A percentile compares a stretch with the other conserved stretches of the same genome.
phyloP scores from a whole-genome alignment of 768 basidiomycete genomes.

The Lactifluus subvellereus region DNA sequence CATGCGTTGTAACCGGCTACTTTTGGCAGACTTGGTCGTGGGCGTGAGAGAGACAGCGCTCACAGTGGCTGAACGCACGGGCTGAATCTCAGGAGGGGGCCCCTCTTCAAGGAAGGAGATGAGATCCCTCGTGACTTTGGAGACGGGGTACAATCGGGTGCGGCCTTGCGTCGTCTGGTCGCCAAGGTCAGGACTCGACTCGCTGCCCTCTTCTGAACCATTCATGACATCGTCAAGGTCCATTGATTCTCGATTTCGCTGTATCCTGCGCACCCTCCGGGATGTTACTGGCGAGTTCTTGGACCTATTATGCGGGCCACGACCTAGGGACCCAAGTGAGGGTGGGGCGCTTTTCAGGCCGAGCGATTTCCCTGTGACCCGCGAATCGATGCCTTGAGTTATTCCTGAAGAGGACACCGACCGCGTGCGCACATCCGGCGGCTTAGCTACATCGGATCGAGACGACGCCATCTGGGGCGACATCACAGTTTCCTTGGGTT shows the following conservation, averaged over 20 bases:
- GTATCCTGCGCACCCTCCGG: conserved; percentile 45
- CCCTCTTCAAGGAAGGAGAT: conserved; percentile 56
- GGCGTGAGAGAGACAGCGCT: conserved; percentile 21
- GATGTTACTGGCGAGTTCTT: conserved; percentile 33
- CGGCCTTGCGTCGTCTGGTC: conserved; percentile 17
- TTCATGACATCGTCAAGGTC: conserved; percentile 74
- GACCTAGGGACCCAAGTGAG: conserved; percentile 6
- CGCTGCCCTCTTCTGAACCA: conserved; percentile 57
- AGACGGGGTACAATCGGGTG: conserved; percentile 31
- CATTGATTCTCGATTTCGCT: conserved; percentile 58
- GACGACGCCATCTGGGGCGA: not conserved
- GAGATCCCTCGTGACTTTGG: conserved; percentile 43
- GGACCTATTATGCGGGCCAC: not conserved
- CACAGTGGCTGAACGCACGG: conserved; percentile 13
- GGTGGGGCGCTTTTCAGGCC: conserved; percentile 8
- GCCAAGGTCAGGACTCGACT: conserved; percentile 12
- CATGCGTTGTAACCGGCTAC: conserved; percentile 69
- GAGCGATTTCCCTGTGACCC: conserved; percentile 9
- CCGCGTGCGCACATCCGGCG: conserved; percentile 20
- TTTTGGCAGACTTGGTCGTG: conserved; percentile 31
- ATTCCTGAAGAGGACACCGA: conserved; percentile 27
- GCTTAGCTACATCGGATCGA: not conserved
- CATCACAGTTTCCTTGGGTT: conserved; percentile 27
- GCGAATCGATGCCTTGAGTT: conserved; percentile 8
- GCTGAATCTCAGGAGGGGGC: conserved; percentile 39